Base-by-base conservation (phyloP, 2,329 filamentous ascomycete species). In the Colletotrichum caudatum region DNA sequence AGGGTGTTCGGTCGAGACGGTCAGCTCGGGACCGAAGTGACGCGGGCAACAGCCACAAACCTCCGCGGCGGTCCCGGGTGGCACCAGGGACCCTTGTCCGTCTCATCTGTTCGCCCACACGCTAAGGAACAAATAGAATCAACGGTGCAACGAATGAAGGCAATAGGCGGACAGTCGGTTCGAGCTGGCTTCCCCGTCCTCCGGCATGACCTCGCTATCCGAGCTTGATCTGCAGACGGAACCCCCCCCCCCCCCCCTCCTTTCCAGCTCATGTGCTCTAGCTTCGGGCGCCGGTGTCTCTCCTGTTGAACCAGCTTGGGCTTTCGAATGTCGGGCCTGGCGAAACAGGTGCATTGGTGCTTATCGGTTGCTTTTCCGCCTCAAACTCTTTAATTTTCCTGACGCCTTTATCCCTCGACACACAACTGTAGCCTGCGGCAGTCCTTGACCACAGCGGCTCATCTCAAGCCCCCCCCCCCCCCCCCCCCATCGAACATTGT, bases 1-100 rank as follows among this genome's bases (percentile, higher is more conserved):
- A 39, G 54, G 9, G 9, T 64, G 88, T 81, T 29, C 78, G 80
- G 14, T 82, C 37, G 16, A 26, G 12, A 18, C 14, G n/a, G 37
- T 33, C 39, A 60, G 23, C 57, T 60, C 57, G 57, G 57, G 57
- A 46, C 57, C 57, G 57, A 46, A 60, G 14, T 23, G 16, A 26
- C 57, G 16, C 23, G 39, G 20, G n/a, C 57, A 9, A 41, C 57
- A 29, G 37, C 44, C 57, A 60, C n/a, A 26, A 26, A 41, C 57
- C 39, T 11, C 39, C 16, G 16, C 14, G 16, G 39, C 57, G 57
- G 39, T 46, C 57, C 57, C 57, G 57, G 16, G 26, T 26, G 57
- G 57, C 16, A 6, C 33, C 14, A 26, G 37, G n/a, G 4, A n/a
- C 37, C 37, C 39, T 29, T 46, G 57, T 60, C 26, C 14, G 23